A percentile compares a stretch with the other conserved stretches of the same genome.
These are phyloP conservation scores for Patellifolia procumbens DNA, from an alignment of 179 eudicot genomes.

Conservation along the genomic window DNA sequence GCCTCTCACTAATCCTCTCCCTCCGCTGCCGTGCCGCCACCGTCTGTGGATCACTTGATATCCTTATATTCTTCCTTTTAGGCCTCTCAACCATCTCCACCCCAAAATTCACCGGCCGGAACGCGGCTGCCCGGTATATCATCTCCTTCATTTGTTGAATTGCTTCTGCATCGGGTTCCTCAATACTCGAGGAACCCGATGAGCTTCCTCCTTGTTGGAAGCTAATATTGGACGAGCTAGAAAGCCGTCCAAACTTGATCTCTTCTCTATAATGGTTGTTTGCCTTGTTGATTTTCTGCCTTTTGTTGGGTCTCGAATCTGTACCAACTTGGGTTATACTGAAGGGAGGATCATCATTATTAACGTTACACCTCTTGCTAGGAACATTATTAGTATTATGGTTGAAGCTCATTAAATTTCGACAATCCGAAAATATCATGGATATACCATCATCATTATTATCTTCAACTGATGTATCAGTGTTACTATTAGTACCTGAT, in stretches of 20 bases:
- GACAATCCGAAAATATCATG: conserved; percentile 45
- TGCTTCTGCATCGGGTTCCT: conserved; percentile 84
- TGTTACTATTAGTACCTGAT: conserved; percentile 53
- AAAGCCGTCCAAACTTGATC: neutral
- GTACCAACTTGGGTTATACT: conserved; percentile 24
- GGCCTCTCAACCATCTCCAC: conserved; percentile 59
- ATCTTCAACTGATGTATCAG: conserved; percentile 41
- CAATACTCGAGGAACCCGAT: conserved; percentile 35
- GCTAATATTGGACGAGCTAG: conserved; percentile 58
- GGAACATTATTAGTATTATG: neutral
- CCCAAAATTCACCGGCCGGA: conserved; percentile 78
- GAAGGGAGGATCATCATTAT: conserved; percentile 6
- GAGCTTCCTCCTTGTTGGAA: conserved; percentile 49
- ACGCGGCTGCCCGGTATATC: conserved; percentile 85
- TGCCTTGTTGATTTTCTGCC: neutral
- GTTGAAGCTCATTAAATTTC: conserved; percentile 36
- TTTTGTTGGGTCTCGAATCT: conserved; percentile 6
- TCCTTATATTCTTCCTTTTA: conserved; percentile 69
- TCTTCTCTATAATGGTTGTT: neutral
- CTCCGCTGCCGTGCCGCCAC: conserved; percentile 87
- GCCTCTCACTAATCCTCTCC: conserved; percentile 79
- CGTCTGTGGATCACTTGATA: conserved; percentile 80
- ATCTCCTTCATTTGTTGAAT: conserved; percentile 91
- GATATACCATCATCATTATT: conserved; percentile 51
- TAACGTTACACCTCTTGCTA: neutral